Percentiles rank a stretch among this genome's conserved stretches.
These are phyloP conservation scores for Nigrospora osmanthi DNA, from an alignment of 2,329 filamentous ascomycete species.

Conservation along the genomic window DNA sequence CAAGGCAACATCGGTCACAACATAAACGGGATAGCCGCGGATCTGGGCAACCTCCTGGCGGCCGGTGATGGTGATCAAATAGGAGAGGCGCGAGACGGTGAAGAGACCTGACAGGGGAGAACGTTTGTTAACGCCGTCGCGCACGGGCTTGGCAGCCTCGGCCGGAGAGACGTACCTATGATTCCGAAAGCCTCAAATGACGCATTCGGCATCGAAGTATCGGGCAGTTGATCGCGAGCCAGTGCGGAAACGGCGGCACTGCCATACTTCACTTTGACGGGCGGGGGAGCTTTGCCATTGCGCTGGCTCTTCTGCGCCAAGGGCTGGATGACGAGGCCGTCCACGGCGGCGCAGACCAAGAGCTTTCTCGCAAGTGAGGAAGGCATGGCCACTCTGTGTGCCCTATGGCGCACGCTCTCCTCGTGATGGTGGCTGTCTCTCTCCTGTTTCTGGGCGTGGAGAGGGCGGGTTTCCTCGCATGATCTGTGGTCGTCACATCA, in stretches of 20 bases:
- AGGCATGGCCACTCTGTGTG: conserved; percentile 1
- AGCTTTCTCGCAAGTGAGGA: conserved; percentile 63
- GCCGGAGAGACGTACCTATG: conserved; percentile 35
- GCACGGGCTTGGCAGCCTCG: background rate
- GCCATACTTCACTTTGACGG: conserved; percentile 65
- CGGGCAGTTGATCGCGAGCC: conserved; percentile 36
- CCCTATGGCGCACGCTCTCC: background rate
- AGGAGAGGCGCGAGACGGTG: conserved; percentile 71
- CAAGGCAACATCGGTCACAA: conserved; percentile 82
- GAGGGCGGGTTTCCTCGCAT: too few relatives aligned
- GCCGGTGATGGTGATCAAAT: conserved; percentile 78
- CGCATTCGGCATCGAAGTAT: conserved; percentile 33
- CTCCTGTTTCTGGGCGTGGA: too few relatives aligned
- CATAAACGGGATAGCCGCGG: conserved; percentile 73
- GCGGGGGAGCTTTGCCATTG: conserved; percentile 29
- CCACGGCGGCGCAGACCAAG: conserved; percentile 69
- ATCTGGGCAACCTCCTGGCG: conserved; percentile 86
- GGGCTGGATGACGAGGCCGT: conserved; percentile 77
- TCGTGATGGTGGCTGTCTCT: background rate
- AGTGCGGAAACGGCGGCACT: conserved; percentile 39
- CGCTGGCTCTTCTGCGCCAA: conserved; percentile 47
- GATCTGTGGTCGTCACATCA: too few relatives aligned
- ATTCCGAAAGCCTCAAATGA: conserved; percentile 55
- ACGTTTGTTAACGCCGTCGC: too few relatives aligned
- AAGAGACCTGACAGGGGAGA: conserved; percentile 58